phyloP scores from a whole-genome alignment of 768 basidiomycete genomes.

The Amanita exitialis region DNA sequence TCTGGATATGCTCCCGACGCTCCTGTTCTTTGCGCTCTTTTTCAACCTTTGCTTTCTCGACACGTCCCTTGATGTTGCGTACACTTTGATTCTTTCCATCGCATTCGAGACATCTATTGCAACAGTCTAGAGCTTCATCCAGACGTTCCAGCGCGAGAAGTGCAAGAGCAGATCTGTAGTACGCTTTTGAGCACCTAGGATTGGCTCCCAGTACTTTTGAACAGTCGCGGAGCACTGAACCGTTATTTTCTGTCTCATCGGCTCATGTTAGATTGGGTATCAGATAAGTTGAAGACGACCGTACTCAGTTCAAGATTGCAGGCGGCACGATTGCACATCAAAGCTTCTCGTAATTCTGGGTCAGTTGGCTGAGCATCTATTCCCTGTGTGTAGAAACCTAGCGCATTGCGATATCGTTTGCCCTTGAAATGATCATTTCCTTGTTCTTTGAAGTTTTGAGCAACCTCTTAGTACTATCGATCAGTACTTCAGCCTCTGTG shows the following conservation, averaged over 20 bases:
- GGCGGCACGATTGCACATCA: slow-evolving; percentile 86
- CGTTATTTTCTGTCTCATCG: slow-evolving; percentile 47
- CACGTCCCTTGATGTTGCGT: slow-evolving; percentile 35
- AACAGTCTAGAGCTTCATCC: slow-evolving; percentile 80
- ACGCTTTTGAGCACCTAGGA: slow-evolving; percentile 65
- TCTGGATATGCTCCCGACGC: slow-evolving; percentile 35
- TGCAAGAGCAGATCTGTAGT: slow-evolving; percentile 77
- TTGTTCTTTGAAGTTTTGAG: slow-evolving; percentile 88
- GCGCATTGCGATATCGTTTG: slow-evolving; percentile 79
- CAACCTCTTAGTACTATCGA: slow-evolving; percentile 50
- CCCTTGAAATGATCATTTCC: slow-evolving; percentile 92
- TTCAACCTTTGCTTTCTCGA: slow-evolving; percentile 32
- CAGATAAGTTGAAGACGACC: slow-evolving; percentile 14
- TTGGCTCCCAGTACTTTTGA: slow-evolving; percentile 61
- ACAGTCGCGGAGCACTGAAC: slow-evolving; percentile 79
- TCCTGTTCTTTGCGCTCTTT: slow-evolving; percentile 43
- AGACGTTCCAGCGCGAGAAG: slow-evolving; percentile 63
- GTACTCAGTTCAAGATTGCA: slow-evolving; percentile 84
- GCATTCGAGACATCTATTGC: slow-evolving; percentile 53
- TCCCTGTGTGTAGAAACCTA: slow-evolving; percentile 85
- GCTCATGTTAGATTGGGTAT: not conserved
- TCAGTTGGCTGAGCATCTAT: slow-evolving; percentile 78
- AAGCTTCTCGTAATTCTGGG: slow-evolving; percentile 41
- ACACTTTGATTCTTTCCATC: slow-evolving; percentile 51
- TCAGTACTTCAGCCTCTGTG: slow-evolving; percentile 1